These are phyloP conservation scores for Boehmeria nivea DNA, from an alignment of 306 rosid genomes.

Conservation along the genomic window DNA sequence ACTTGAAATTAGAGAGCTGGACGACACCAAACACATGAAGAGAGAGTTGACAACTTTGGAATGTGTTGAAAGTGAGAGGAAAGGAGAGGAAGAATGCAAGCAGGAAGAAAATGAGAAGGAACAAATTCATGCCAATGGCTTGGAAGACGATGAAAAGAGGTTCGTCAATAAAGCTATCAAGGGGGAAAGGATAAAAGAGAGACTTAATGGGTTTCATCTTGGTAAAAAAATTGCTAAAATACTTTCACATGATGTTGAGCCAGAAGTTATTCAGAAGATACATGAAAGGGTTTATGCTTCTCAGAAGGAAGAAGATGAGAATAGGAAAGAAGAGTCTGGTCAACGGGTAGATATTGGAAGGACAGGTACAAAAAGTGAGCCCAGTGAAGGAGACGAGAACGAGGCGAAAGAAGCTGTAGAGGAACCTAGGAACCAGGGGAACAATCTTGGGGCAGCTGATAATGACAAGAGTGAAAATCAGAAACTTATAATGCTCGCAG, in stretches of 20 bases:
- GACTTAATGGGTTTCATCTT: conserved; percentile 22
- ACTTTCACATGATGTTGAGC: conserved; percentile 19
- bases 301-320: conserved; percentile 35
- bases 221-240: conserved; percentile 30
- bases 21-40: conserved; percentile 25
- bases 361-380: conserved; percentile 15
- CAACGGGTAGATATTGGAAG: conserved; percentile 24
- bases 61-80: conserved; percentile 30
- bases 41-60: conserved; percentile 22
- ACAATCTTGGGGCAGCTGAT: conserved; percentile 27
- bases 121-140: conserved; percentile 22
- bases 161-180: conserved; percentile 22
- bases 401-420: conserved; percentile 22
- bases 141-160: conserved; percentile 29
- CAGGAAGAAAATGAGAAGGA: conserved; percentile 37
- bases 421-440: conserved; percentile 29
- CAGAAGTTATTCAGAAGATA: conserved; percentile 30
- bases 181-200: conserved; percentile 24
- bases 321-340: conserved; percentile 19
- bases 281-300: conserved; percentile 28
- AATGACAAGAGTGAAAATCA: conserved; percentile 27
- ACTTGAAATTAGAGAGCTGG: conserved; percentile 23
- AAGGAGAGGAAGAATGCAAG: conserved; percentile 23
- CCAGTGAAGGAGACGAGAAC: conserved; percentile 21
- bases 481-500: conserved; percentile 25